Percentiles rank a stretch among this genome's conserved stretches.
Evolutionary conservation across 2,329 filamentous ascomycete species (phyloP).

Genomic region (Verticillium isaacii): DNA sequence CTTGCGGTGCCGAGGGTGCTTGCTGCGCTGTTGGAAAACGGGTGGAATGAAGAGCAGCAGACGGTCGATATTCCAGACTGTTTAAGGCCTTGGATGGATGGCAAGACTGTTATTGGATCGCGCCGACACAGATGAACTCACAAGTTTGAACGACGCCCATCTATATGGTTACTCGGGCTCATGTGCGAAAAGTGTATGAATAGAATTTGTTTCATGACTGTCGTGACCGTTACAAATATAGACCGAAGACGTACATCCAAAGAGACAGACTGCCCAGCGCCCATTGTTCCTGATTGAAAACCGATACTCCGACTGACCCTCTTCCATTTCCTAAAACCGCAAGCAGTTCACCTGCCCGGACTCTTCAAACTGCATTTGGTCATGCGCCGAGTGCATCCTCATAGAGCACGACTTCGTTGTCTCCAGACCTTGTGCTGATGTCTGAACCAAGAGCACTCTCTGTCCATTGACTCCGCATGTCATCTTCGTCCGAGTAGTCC

Average conservation of each 20-base stretch:
- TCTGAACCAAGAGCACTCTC: slow-evolving; percentile 29
- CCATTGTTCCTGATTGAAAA: not conserved
- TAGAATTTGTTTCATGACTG: not conserved
- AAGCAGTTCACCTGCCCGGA: not conserved
- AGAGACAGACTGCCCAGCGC: not conserved
- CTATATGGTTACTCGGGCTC: slow-evolving; percentile 3
- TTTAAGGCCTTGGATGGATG: slow-evolving; percentile 80
- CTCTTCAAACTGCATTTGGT: not conserved
- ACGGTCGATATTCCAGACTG: slow-evolving; percentile 74
- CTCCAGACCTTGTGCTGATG: slow-evolving; percentile 2
- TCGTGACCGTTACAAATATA: not conserved
- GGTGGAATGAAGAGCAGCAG: slow-evolving; percentile 69
- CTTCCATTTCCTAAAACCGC: not conserved
- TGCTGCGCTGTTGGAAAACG: slow-evolving; percentile 84
- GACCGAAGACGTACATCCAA: not conserved
- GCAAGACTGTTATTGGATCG: slow-evolving; percentile 58
- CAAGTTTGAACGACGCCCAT: slow-evolving; percentile 11
- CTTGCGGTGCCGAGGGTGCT: slow-evolving; percentile 86
- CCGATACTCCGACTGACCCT: not conserved
- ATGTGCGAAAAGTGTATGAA: not conserved
- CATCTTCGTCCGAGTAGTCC: slow-evolving; percentile 32
- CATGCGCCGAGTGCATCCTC: slow-evolving; percentile 16
- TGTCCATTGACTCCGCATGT: slow-evolving; percentile 41
- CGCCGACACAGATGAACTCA: not conserved
- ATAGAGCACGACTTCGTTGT: slow-evolving; percentile 3